A percentile compares a stretch with the other conserved stretches of the same genome.
phyloP scores from a whole-genome alignment of 1,284 basidiomycete species.

The Leccinum angustisporum region DNA sequence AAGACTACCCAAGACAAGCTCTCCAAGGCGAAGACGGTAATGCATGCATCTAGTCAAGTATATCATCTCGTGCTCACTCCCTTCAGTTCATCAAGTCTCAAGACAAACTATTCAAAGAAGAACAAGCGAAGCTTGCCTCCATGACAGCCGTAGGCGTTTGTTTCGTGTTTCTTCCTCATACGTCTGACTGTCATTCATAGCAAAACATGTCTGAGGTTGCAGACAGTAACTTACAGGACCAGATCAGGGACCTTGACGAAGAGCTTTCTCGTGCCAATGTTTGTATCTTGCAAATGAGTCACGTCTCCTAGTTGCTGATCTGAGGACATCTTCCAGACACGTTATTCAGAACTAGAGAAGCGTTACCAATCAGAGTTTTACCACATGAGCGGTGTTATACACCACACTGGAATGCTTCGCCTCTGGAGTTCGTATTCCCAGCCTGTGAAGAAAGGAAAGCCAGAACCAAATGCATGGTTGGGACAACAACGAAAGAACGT shows the following conservation, averaged over 20 bases:
- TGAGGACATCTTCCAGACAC: conserved; percentile 39
- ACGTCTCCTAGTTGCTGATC: neutral
- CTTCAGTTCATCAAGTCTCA: conserved; percentile 87
- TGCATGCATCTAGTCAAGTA: conserved; percentile 11
- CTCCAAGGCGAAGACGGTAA: conserved; percentile 74
- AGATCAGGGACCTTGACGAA: conserved; percentile 71
- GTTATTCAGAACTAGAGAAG: conserved; percentile 53
- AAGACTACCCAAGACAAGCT: conserved; percentile 79
- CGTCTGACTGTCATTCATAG: conserved; percentile 17
- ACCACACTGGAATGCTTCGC: conserved; percentile 65
- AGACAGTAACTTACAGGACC: conserved; percentile 64
- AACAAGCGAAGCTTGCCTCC: conserved; percentile 53
- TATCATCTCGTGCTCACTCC: conserved; percentile 5
- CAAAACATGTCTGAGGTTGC: conserved; percentile 70
- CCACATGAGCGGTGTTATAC: conserved; percentile 76
- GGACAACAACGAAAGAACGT: conserved; percentile 58
- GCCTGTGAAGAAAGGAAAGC: conserved; percentile 40
- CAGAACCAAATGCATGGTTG: conserved; percentile 56
- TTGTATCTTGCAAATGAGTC: conserved; percentile 2
- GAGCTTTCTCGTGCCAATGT: conserved; percentile 68
- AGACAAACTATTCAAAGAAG: conserved; percentile 84
- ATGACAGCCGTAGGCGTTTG: conserved; percentile 23
- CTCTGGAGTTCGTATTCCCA: conserved; percentile 51
- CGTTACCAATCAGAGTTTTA: conserved; percentile 77
- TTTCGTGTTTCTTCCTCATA: neutral